Evolutionary conservation across 352 stramenopile species (phyloP).

Genomic region (Phytophthora sp.): DNA sequence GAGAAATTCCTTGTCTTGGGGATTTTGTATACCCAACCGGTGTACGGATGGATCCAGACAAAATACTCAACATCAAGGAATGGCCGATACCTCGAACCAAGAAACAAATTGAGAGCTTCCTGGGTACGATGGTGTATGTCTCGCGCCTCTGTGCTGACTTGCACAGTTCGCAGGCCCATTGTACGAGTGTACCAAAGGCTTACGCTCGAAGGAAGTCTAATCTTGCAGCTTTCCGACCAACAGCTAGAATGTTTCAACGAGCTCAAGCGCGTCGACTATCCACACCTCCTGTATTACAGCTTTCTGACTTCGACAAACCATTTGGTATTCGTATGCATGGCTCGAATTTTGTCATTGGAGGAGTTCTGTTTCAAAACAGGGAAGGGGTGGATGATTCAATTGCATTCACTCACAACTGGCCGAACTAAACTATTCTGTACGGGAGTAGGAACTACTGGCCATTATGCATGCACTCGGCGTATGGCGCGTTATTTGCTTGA

Average conservation of each 20-base stretch:
- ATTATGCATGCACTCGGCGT: neutral
- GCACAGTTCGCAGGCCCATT: slow-evolving; percentile 4
- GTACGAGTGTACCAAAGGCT: slow-evolving; percentile 6
- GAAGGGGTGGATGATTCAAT: neutral
- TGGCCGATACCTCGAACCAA: neutral
- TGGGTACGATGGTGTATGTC: slow-evolving; percentile 1
- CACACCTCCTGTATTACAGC: neutral
- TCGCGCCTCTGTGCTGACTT: slow-evolving; percentile 3
- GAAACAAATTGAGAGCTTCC: slow-evolving; percentile 4
- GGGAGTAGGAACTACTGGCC: neutral
- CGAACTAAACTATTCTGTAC: neutral
- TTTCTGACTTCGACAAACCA: neutral
- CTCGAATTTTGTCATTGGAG: neutral
- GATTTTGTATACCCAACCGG: slow-evolving; percentile 7
- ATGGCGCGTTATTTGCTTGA: slow-evolving; percentile 20
- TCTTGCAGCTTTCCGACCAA: too few relatives aligned
- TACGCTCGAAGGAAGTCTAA: too few relatives aligned
- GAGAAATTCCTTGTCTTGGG: slow-evolving; percentile 5
- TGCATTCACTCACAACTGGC: neutral
- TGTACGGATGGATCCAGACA: slow-evolving; percentile 9
- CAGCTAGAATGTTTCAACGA: neutral
- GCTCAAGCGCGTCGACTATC: neutral
- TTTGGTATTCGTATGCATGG: neutral
- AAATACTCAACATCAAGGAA: slow-evolving; percentile 5
- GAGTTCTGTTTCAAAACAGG: neutral